Evolutionary conservation across 2,329 filamentous ascomycete genomes (phyloP).

Genomic region (Trichoderma sp.): DNA sequence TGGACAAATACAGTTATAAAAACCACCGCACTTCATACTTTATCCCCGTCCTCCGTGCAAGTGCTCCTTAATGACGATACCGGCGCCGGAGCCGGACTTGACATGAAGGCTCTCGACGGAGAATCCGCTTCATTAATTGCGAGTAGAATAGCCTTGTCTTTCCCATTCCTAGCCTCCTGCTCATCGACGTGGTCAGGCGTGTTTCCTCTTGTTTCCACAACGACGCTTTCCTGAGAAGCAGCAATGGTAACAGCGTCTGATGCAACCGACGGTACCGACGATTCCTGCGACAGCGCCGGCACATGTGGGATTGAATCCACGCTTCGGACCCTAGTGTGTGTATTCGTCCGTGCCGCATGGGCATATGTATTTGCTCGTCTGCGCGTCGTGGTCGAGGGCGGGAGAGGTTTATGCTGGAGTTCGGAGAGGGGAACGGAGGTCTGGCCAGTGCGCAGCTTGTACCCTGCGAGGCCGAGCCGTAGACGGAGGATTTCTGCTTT

Average conservation of each 20-base stretch:
- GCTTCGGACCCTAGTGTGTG: not conserved
- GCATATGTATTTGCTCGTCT: not conserved
- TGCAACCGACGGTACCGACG: not conserved
- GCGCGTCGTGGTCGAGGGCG: conserved; percentile 16
- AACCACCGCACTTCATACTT: not conserved
- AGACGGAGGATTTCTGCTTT: conserved; percentile 64
- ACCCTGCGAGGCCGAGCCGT: conserved; percentile 67
- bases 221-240: conserved; percentile 9
- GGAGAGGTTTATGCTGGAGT: conserved; percentile 44
- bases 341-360: not conserved
- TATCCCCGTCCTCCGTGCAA: not conserved
- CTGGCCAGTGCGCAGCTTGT: conserved; percentile 74
- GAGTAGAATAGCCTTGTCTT: not conserved
- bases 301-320: not conserved
- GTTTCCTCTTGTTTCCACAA: conserved; percentile 11
- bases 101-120: not conserved
- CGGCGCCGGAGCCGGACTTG: conserved; percentile 2
- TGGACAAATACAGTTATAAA: not conserved
- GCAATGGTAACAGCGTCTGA: not conserved
- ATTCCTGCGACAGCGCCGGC: not conserved
- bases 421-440: conserved; percentile 61
- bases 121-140: not conserved
- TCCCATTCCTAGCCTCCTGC: not conserved
- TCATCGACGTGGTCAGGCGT: not conserved
- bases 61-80: conserved; percentile 9